Base-by-base conservation (phyloP, 805 yeast genomes). In the Ogataea saltuana region DNA sequence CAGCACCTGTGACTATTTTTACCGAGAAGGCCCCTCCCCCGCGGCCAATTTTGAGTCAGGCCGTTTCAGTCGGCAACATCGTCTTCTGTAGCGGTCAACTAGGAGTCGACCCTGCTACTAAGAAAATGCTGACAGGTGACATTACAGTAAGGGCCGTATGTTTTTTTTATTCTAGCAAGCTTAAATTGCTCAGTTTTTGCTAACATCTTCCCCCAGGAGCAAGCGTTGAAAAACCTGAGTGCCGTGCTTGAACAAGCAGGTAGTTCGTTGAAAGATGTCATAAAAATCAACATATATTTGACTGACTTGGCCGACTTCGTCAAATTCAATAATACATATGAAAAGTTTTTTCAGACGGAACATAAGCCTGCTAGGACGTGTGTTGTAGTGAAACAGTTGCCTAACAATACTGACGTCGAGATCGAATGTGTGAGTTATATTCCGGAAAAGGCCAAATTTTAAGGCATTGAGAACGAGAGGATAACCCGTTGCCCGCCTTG, bases 31-130 rank as follows among this genome's bases (percentile, higher is more conserved):
- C 38, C 3, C 38, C 38, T 15, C 22, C 38, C 9, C 38, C 38
- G 16, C 20, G 38, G 26, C 38, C 38, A 16, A 25, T 34, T 25
- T 22, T 34, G 20, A 34, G 38, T 34, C 38, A 34, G 38, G 38
- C 38, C 3, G 22, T 23, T 4, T 12, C 7, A 3, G 29, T 34
- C 4, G 38, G 38, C 29, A 34, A 34, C 27, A 34, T 34, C 13
- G 38, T 34, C 22, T 34, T 34, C 22, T 34, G 38, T 17, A 34
- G 38, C 22, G 38, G 38, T 13, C 38, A 34, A 9, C n/a, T 34
- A 29, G 38, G 38, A 4, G 38, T 34, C 22, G 8, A 22, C 11
- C 38, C 38, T 3, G 13, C 25, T 15, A 34, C 38, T 22, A 34
- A 34, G 29, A 34, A 34, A 21, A 34, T 34, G 38, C 16, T 34